phyloP scores from a whole-genome alignment of 768 basidiomycete genomes.

The Mycena haematopus region DNA sequence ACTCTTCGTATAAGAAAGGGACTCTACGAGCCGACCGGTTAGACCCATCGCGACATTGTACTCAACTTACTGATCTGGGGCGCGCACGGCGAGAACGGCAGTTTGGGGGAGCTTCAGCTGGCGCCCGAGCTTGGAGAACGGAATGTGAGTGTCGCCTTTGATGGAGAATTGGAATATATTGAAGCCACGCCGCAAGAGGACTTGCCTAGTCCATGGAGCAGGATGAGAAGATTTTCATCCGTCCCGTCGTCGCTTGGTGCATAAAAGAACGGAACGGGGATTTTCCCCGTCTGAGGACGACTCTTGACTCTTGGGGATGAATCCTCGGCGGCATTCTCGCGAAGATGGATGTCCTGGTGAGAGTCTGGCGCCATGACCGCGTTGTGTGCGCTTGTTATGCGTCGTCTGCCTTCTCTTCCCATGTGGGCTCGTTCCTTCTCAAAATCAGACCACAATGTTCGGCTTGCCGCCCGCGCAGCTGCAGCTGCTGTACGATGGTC shows the following conservation, averaged over 20 bases:
- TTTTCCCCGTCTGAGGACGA: conserved; percentile 48
- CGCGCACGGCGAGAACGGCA: conserved; percentile 80
- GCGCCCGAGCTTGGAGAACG: conserved; percentile 77
- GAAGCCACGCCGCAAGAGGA: conserved; percentile 13
- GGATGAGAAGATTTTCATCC: conserved; percentile 84
- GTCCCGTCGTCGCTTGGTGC: conserved; percentile 79
- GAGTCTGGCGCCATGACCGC: not conserved
- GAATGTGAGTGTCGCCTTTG: conserved; percentile 80
- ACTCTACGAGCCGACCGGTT: conserved; percentile 51
- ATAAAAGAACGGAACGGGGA: conserved; percentile 70
- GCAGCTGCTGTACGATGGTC: conserved; percentile 21
- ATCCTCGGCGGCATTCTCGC: conserved; percentile 15
- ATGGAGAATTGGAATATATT: conserved; percentile 3
- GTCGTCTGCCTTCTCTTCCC: no score
- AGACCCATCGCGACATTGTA: not conserved
- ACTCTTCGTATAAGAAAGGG: conserved; percentile 78
- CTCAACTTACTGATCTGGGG: conserved; percentile 67
- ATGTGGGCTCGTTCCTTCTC: not conserved
- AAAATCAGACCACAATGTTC: conserved; percentile 19
- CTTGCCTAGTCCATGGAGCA: conserved; percentile 87
- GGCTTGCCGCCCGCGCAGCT: conserved; percentile 19
- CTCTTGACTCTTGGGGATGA: conserved; percentile 51
- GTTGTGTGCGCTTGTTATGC: not conserved
- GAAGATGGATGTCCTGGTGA: conserved; percentile 17
- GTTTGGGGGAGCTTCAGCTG: conserved; percentile 89